Percentiles rank a stretch among this genome's conserved stretches.
phyloP scores from a whole-genome alignment of 2,329 filamentous ascomycete species.

The Colletotrichum noveboracense region DNA sequence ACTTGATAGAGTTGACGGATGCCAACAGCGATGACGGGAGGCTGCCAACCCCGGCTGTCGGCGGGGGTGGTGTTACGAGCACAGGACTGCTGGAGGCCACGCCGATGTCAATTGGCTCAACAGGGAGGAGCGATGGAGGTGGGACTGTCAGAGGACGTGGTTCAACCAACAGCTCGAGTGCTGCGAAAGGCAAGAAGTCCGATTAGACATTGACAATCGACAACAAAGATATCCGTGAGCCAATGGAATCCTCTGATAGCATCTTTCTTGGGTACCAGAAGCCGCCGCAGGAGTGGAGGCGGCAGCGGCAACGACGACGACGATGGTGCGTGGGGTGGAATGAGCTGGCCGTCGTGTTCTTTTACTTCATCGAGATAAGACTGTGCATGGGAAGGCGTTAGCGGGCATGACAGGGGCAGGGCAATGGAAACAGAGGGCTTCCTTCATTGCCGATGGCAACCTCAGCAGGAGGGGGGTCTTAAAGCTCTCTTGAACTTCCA shows the following conservation, averaged over 20 bases:
- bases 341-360: background rate
- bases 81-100: constrained; percentile 35
- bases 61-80: constrained; percentile 13
- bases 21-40: constrained; percentile 61
- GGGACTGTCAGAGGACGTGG: constrained; percentile 37
- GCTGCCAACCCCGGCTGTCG: constrained; percentile 21
- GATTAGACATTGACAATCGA: constrained; percentile 34
- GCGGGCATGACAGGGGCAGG: background rate
- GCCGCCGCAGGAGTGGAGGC: background rate
- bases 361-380: background rate
- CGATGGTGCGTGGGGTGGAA: background rate
- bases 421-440: background rate
- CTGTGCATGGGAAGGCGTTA: constrained; percentile 11
- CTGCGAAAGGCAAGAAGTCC: constrained; percentile 51
- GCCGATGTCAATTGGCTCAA: constrained; percentile 33
- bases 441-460: background rate
- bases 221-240: background rate
- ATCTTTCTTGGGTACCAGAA: background rate
- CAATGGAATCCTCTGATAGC: background rate
- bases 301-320: background rate
- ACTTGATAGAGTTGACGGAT: constrained; percentile 76
- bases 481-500: background rate
- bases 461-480: background rate
- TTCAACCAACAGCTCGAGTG: constrained; percentile 32
- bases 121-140: constrained; percentile 43